phyloP scores from a whole-genome alignment of 2,329 filamentous ascomycete species.

The Ceratocystis destructans region DNA sequence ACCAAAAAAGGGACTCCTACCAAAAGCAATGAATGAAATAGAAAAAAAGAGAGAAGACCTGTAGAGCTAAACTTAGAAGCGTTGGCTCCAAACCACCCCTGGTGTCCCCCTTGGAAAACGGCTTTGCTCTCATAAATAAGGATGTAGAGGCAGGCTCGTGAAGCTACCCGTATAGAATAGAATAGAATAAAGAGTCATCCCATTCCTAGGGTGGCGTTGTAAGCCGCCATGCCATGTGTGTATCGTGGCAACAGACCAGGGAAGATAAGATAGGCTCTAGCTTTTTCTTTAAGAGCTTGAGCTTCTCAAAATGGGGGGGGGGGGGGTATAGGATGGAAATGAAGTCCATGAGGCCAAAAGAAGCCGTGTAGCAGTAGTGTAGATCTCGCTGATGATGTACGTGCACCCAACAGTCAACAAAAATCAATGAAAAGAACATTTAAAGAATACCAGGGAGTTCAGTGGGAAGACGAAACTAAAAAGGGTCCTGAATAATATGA shows the following conservation, averaged over 20 bases:
- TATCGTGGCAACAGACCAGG: neutral
- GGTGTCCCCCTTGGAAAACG: neutral
- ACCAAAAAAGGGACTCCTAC: neutral
- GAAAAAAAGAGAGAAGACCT: neutral
- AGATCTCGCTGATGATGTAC: constrained; percentile 4
- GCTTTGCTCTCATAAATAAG: neutral
- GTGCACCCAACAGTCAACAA: neutral
- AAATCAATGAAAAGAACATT: neutral
- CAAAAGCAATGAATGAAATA: neutral
- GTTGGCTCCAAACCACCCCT: neutral
- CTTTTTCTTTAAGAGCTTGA: constrained; percentile 1
- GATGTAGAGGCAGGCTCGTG: neutral
- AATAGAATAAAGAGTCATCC: neutral
- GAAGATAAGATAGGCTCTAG: neutral
- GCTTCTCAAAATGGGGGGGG: neutral
- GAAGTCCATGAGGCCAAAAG: neutral
- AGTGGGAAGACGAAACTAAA: neutral
- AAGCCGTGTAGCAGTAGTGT: neutral
- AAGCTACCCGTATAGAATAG: neutral
- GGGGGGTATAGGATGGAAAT: constrained; percentile 1
- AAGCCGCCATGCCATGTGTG: neutral
- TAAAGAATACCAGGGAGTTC: neutral
- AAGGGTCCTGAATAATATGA: neutral
- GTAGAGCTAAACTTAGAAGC: neutral
- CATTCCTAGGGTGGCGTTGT: neutral